Evolutionary conservation across 2,329 filamentous ascomycete genomes (phyloP), one percentile per base, ranked within the genome.

Genomic region (Lizonia empirigonia): DNA sequence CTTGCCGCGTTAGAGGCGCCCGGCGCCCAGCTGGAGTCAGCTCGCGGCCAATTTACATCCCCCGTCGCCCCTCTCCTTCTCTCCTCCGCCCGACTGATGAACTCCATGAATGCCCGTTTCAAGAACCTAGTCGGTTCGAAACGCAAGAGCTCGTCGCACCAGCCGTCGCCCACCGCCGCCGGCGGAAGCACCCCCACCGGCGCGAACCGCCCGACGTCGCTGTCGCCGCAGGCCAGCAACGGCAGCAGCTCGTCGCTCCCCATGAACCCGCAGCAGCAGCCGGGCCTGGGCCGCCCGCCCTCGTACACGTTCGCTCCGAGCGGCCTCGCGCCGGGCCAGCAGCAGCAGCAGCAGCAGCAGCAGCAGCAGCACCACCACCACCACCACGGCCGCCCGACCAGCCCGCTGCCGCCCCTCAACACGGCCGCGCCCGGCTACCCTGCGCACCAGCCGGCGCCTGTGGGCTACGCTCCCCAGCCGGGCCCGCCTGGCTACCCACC

Each of bases 81-180:
- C 45, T 52, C 46, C 40, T 19, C 16, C 53, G 53, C 44, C 48
- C 47, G 51, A 55, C 79, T 77, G 80, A 89, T 89, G 86, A 89
- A 84, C 82, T 89, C 85, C 82, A 83, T 89, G 84, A 90, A 89
- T 81, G 84, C 85, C 74, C 85, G 87, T 77, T 85, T 90, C 75
- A 89, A 89, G 81, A 83, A 84, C 81, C 82, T 91, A 79, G 87
- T 88, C 78, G 88, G 90, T 81, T 87, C 87, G 78, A 90, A 89
- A 83, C 86, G 88, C 77, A 89, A 86, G 80, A 68, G 65, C 50
- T 87, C 86, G 55, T 80, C 80, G 64, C 80, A 79, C 72, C 78
- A 74, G 72, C 73, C 73, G 48, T 65, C 69, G 44, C 64, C 70
- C 55, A 49, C 63, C 51, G 65, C 68, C 16, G 60, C 60, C 44